These are phyloP conservation scores for Debaryomyces subglobosus DNA, from an alignment of 1,139 yeast species.

Conservation along the genomic window DNA sequence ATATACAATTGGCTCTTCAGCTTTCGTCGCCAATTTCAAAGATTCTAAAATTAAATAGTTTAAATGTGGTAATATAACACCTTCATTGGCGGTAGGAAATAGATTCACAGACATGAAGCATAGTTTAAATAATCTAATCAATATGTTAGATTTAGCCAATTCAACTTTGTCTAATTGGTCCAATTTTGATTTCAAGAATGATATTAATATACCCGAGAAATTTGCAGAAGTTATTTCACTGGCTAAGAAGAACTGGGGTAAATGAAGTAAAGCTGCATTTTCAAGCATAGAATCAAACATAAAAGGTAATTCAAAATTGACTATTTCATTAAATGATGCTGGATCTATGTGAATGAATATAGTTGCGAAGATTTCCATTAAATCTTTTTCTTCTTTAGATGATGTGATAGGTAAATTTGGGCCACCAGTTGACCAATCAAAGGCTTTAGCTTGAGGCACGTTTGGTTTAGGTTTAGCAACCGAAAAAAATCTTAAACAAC, in stretches of 20 bases:
- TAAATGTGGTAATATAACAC: slow-evolving; percentile 84
- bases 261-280: slow-evolving; percentile 85
- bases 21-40: slow-evolving; percentile 77
- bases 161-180: slow-evolving; percentile 83
- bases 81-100: slow-evolving; percentile 86
- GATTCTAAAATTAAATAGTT: slow-evolving; percentile 82
- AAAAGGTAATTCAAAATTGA: slow-evolving; percentile 77
- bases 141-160: slow-evolving; percentile 74
- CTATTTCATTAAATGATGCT: slow-evolving; percentile 92
- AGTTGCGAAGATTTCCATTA: slow-evolving; percentile 94
- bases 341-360: slow-evolving; percentile 94
- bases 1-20: slow-evolving; percentile 89
- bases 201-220: slow-evolving; percentile 83
- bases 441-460: slow-evolving; percentile 41
- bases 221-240: slow-evolving; percentile 93
- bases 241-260: slow-evolving; percentile 92
- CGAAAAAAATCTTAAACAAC: slow-evolving; percentile 77
- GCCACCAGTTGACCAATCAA: slow-evolving; percentile 70
- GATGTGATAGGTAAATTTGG: slow-evolving; percentile 84
- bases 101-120: slow-evolving; percentile 95
- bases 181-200: slow-evolving; percentile 73
- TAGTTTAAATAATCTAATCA: slow-evolving; percentile 83
- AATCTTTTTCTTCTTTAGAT: slow-evolving; percentile 90
- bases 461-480: slow-evolving; percentile 52
- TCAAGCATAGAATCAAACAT: slow-evolving; percentile 79